Base-by-base conservation (phyloP, 306 rosid genomes). In the Glycine tomentella region DNA sequence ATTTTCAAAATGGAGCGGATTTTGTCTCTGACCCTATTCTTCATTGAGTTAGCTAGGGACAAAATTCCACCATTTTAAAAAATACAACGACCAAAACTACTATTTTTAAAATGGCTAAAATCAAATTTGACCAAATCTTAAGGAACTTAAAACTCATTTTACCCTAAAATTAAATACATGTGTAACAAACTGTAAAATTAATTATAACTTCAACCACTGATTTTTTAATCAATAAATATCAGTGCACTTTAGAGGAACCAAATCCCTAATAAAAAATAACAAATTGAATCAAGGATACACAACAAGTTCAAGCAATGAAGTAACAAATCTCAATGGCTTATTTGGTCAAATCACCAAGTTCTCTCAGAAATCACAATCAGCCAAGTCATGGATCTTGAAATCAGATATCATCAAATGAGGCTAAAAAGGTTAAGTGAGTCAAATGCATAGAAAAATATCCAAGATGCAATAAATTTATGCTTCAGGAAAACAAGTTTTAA, bases 321-420 rank as follows among this genome's bases (percentile, higher is more conserved):
- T 40, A 62, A 80, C 81, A 81, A 40, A 56, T 6, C 12, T 72
- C 20, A 42, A 33, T 42, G 48, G 70, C 25, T 64, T 63, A 63
- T 12, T 64, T 64, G 36, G 10, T 64, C 49, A 13, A 34, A 63
- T 63, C 40, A 62, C 44, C 11, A 40, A 38, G 71, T 65, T 65
- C 17, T 65, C 12, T 36, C 17, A n/a, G 12, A 20, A 20, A 20
- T 20, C 25, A 20, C 25, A 36, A 64, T 6, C 49, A 36, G 50
- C 50, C 4, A 38, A 65, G 50, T 38, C 13, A 38, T 38, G 50
- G 13, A 14, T 63, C 45, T 34, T 34, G 69, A 61, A 61, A 61
- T 31, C 44, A 6, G 16, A 62, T 33, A 25, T 25, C 44, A 6
- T 59, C n/a, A 62, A 62, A 62, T 62, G 44, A 62, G 8, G 33